Percentiles rank a stretch among this genome's conserved stretches.
phyloP scores from a whole-genome alignment of 2,329 filamentous ascomycete genomes.

The Trichoderma guizhouense region DNA sequence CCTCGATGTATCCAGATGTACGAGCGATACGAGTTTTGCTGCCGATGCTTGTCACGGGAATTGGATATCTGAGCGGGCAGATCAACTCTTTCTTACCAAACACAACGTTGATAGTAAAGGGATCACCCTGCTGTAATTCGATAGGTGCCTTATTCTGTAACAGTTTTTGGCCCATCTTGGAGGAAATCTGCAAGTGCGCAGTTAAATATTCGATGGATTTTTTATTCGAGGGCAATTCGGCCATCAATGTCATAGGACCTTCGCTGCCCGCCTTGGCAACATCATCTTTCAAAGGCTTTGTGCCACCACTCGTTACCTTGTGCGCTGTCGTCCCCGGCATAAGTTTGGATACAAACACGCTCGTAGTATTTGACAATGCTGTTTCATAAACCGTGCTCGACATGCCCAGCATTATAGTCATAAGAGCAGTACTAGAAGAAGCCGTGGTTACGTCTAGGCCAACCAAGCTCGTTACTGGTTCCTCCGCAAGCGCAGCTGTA shows the following conservation, averaged over 20 bases:
- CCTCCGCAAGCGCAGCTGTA: slow-evolving; percentile 32
- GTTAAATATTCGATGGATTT: slow-evolving; percentile 35
- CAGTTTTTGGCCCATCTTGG: slow-evolving; percentile 34
- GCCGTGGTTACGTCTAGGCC: slow-evolving; percentile 33
- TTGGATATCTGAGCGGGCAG: slow-evolving; percentile 38
- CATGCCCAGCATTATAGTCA: slow-evolving; percentile 26
- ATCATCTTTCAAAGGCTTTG: slow-evolving; percentile 23
- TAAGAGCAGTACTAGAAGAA: slow-evolving; percentile 24
- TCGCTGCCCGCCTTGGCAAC: slow-evolving; percentile 23
- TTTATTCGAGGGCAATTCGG: slow-evolving; percentile 31
- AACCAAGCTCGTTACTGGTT: slow-evolving; percentile 31
- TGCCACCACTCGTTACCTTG: slow-evolving; percentile 26
- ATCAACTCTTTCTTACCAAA: slow-evolving; percentile 34
- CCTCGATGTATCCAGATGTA: slow-evolving; percentile 43
- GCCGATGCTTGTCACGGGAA: slow-evolving; percentile 36
- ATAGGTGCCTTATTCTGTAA: slow-evolving; percentile 39
- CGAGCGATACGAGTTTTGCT: slow-evolving; percentile 42
- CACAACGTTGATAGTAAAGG: slow-evolving; percentile 41
- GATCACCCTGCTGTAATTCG: slow-evolving; percentile 35
- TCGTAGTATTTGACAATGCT: slow-evolving; percentile 26
- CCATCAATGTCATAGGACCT: slow-evolving; percentile 27
- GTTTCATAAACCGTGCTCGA: slow-evolving; percentile 34
- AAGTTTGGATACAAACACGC: slow-evolving; percentile 38
- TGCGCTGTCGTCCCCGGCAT: slow-evolving; percentile 34
- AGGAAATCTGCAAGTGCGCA: slow-evolving; percentile 38